Evolutionary conservation across 768 basidiomycete species (phyloP).

Genomic region (Ramaria sp.): DNA sequence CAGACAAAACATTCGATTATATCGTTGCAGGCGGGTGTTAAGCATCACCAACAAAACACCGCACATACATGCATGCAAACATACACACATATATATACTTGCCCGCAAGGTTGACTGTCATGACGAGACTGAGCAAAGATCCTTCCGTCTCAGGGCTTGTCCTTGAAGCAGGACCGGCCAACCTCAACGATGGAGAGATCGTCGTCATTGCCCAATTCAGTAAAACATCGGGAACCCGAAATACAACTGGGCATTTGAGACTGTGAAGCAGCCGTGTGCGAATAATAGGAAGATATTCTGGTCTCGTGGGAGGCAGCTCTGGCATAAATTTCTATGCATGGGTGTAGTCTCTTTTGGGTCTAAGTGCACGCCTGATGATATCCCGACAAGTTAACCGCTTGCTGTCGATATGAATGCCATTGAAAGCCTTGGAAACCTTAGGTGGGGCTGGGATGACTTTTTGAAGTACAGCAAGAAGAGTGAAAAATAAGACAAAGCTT

Average conservation of each 20-base stretch:
- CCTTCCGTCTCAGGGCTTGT: slow-evolving; percentile 27
- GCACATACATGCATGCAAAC: no score
- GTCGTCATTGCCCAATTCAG: slow-evolving; percentile 22
- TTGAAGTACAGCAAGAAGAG: slow-evolving; percentile 26
- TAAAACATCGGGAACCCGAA: slow-evolving; percentile 9
- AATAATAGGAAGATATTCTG: not conserved
- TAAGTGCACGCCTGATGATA: not conserved
- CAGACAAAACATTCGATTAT: no score
- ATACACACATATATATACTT: not conserved
- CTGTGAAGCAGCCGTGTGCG: slow-evolving; percentile 1
- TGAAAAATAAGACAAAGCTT: slow-evolving; percentile 23
- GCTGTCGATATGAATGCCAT: slow-evolving; percentile 20
- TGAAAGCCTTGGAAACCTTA: slow-evolving; percentile 40
- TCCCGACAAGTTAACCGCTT: slow-evolving; percentile 17
- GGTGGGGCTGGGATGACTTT: slow-evolving; percentile 42
- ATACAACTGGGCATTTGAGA: slow-evolving; percentile 18
- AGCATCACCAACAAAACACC: no score
- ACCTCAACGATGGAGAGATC: slow-evolving; percentile 25
- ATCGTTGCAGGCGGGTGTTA: no score
- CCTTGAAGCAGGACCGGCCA: slow-evolving; percentile 27
- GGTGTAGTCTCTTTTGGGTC: not conserved
- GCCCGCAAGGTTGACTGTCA: slow-evolving; percentile 32
- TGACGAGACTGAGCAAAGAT: slow-evolving; percentile 32
- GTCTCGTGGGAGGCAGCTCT: slow-evolving; percentile 28
- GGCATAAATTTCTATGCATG: slow-evolving; percentile 28